Percentiles rank a stretch among this genome's conserved stretches.
Evolutionary conservation across 139 green algal genomes (phyloP).

Genomic region (Tetraselmis chui): DNA sequence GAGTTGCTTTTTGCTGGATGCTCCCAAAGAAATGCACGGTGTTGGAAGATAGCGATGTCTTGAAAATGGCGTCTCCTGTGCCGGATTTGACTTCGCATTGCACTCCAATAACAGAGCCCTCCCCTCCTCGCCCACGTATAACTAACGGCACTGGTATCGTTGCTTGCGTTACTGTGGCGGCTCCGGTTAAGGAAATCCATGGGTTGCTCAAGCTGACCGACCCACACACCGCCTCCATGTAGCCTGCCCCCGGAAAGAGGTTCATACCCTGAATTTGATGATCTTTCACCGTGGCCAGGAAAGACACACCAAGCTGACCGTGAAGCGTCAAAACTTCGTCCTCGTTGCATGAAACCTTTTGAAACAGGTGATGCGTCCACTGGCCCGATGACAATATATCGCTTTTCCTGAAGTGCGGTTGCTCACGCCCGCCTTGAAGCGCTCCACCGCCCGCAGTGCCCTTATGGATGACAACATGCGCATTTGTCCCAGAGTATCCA

Average conservation of each 20-base stretch:
- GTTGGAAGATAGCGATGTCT: neutral
- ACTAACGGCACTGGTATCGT: neutral
- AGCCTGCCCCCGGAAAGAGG: neutral
- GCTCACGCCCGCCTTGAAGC: neutral
- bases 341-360: neutral
- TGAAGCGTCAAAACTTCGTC: neutral
- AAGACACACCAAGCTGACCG: neutral
- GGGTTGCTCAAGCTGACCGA: neutral
- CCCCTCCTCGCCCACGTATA: neutral
- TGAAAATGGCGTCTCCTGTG: neutral
- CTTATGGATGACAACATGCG: neutral
- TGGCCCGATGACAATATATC: neutral
- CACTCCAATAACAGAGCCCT: neutral
- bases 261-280: neutral
- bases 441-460: too few species aligned
- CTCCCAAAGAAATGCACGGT: neutral
- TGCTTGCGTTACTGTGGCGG: neutral
- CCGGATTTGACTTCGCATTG: neutral
- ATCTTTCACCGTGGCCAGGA: neutral
- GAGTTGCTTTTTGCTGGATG: neutral
- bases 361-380: neutral
- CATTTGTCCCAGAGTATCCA: neutral
- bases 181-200: neutral
- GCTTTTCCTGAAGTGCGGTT: neutral
- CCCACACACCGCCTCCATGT: neutral